Evolutionary conservation across 495 filamentous ascomycete genomes (phyloP).

Genomic region (Ascobolus immersus): DNA sequence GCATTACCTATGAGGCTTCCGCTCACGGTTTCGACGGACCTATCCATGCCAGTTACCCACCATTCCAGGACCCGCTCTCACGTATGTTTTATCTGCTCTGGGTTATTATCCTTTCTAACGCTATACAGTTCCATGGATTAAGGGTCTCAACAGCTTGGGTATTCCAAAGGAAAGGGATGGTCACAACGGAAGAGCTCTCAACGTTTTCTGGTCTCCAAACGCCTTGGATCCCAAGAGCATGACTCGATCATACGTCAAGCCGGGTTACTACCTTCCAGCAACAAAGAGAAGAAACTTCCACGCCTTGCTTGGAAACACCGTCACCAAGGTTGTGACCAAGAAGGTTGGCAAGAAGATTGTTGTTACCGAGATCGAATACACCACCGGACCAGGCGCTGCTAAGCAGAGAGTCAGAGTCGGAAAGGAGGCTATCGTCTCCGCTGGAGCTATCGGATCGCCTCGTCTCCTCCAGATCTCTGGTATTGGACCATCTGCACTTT

Average conservation of each 20-base stretch:
- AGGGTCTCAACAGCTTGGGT: constrained; percentile 24
- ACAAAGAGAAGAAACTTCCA: neutral
- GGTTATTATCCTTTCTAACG: constrained; percentile 2
- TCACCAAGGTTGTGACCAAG: no score
- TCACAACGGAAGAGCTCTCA: constrained; percentile 23
- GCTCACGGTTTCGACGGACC: constrained; percentile 20
- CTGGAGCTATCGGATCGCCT: no score
- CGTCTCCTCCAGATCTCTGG: no score
- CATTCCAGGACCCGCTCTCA: constrained; percentile 23
- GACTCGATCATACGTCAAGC: constrained; percentile 20
- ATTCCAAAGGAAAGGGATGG: constrained; percentile 23
- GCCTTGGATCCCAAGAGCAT: constrained; percentile 20
- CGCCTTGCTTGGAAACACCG: neutral
- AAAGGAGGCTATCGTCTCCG: no score
- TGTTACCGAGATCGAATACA: no score
- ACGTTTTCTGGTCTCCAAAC: constrained; percentile 23
- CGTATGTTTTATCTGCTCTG: constrained; percentile 14
- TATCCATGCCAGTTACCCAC: constrained; percentile 28
- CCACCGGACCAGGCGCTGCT: no score
- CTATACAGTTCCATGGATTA: constrained; percentile 25
- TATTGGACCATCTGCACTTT: no score
- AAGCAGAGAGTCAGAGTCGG: no score
- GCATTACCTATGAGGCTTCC: constrained; percentile 18
- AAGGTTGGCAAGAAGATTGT: no score
- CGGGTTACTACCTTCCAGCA: constrained; percentile 11